phyloP scores from a whole-genome alignment of 371 early-diverging fungal species.

The Entomophthora muscae region DNA sequence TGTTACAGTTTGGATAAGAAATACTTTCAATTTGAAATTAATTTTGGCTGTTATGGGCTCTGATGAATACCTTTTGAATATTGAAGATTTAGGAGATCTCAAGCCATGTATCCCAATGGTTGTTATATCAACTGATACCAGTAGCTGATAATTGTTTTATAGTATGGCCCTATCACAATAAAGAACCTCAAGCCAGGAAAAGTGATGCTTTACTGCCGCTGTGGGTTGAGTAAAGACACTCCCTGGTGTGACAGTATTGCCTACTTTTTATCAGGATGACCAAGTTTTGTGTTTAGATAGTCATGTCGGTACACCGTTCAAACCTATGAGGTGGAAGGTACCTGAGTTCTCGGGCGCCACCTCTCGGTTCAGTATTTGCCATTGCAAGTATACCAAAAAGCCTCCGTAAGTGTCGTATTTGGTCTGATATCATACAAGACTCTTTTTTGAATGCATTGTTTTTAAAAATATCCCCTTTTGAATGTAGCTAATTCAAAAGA shows the following conservation, averaged over 20 bases:
- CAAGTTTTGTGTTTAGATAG: conserved; percentile 1
- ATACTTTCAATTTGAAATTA: too few species aligned
- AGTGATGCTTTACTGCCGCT: conserved; percentile 8
- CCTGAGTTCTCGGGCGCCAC: not conserved
- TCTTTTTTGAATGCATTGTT: too few species aligned
- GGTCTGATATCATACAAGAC: not conserved
- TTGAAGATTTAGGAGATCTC: conserved; percentile 8
- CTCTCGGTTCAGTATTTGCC: conserved; percentile 10
- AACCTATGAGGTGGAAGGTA: conserved; percentile 11
- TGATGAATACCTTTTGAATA: conserved; percentile 4
- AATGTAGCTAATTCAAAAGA: too few species aligned
- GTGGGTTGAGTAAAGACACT: conserved; percentile 10
- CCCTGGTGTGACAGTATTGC: conserved; percentile 12
- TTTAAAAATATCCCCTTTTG: too few species aligned
- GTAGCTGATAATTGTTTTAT: conserved; percentile 6
- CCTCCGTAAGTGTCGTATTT: conserved; percentile 10
- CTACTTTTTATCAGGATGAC: not conserved
- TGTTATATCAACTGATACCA: not conserved
- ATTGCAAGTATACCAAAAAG: conserved; percentile 11
- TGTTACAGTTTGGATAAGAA: too few species aligned
- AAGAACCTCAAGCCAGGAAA: conserved; percentile 10
- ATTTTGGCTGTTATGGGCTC: too few species aligned
- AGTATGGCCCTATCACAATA: conserved; percentile 14
- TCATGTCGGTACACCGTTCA: conserved; percentile 10
- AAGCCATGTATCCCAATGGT: conserved; percentile 10